phyloP scores from a whole-genome alignment of 2,329 filamentous ascomycete genomes.

The Metarhizium rileyi region DNA sequence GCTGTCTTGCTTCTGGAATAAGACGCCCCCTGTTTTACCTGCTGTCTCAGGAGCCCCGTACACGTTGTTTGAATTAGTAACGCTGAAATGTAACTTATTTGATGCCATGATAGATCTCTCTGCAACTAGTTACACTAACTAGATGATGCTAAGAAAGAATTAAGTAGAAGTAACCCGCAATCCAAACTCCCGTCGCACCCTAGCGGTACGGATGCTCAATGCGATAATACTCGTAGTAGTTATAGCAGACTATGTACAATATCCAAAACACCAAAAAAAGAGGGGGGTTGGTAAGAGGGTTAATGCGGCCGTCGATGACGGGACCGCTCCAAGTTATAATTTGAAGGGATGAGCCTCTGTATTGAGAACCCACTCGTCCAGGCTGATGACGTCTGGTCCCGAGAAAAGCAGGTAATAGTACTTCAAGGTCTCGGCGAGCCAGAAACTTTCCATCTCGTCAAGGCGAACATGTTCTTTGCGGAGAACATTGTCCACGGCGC shows the following conservation, averaged over 20 bases:
- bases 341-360: slow-evolving; percentile 52
- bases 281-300: no score
- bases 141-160: no score
- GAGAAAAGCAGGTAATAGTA: slow-evolving; percentile 64
- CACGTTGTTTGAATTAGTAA: no score
- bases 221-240: no score
- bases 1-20: no score
- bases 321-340: slow-evolving; percentile 7
- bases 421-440: slow-evolving; percentile 65
- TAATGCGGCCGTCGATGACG: neutral
- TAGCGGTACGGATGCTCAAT: neutral
- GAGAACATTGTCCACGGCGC: slow-evolving; percentile 58
- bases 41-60: no score
- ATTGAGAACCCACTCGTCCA: slow-evolving; percentile 59
- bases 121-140: no score
- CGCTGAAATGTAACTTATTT: no score
- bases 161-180: neutral
- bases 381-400: slow-evolving; percentile 43
- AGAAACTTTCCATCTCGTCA: slow-evolving; percentile 80
- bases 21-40: no score
- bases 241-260: no score
- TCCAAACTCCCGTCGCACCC: neutral
- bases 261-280: no score
- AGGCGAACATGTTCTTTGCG: slow-evolving; percentile 28
- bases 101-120: no score